These are phyloP conservation scores for Sphagnum tenellum DNA, from an alignment of 225 moss, liverwort and hornwort species.

Conservation along the genomic window DNA sequence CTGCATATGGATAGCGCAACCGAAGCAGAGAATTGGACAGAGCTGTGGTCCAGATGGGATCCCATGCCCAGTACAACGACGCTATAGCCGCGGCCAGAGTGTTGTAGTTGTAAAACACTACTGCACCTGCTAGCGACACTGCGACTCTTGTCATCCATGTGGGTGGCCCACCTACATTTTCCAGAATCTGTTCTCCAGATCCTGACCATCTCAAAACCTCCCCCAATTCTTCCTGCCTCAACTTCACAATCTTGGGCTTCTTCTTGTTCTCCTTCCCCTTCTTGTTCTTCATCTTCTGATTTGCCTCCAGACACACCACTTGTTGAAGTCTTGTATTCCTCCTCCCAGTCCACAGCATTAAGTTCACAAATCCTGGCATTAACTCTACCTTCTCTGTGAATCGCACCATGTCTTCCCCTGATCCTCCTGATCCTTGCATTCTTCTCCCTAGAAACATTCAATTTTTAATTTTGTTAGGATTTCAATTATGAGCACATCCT, in stretches of 20 bases:
- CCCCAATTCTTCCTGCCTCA: constrained; percentile 41
- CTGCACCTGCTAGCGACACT: constrained; percentile 57
- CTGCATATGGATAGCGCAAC: constrained; percentile 75
- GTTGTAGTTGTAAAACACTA: constrained; percentile 46
- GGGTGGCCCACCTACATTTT: constrained; percentile 57
- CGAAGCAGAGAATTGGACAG: constrained; percentile 65
- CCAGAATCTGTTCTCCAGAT: constrained; percentile 50
- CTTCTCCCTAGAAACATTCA: too few species aligned
- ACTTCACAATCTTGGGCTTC: constrained; percentile 32
- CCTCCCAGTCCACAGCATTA: background rate
- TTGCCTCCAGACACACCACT: constrained; percentile 8
- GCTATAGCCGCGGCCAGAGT: constrained; percentile 59
- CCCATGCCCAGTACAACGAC: constrained; percentile 92
- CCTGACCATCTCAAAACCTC: constrained; percentile 84
- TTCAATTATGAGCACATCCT: too few species aligned
- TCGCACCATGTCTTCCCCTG: too few species aligned
- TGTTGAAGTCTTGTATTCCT: background rate
- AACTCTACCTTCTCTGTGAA: too few species aligned
- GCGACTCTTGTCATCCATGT: constrained; percentile 62
- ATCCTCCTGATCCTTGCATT: too few species aligned
- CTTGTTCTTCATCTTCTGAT: constrained; percentile 10
- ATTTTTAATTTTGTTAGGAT: too few species aligned
- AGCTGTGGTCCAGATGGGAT: constrained; percentile 55
- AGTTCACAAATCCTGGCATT: too few species aligned
- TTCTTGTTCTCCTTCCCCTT: background rate